A percentile compares a stretch with the other conserved stretches of the same genome.
These are phyloP conservation scores for Pelargonium cotyledonis DNA, from an alignment of 441 rosid genomes.

Conservation along the genomic window DNA sequence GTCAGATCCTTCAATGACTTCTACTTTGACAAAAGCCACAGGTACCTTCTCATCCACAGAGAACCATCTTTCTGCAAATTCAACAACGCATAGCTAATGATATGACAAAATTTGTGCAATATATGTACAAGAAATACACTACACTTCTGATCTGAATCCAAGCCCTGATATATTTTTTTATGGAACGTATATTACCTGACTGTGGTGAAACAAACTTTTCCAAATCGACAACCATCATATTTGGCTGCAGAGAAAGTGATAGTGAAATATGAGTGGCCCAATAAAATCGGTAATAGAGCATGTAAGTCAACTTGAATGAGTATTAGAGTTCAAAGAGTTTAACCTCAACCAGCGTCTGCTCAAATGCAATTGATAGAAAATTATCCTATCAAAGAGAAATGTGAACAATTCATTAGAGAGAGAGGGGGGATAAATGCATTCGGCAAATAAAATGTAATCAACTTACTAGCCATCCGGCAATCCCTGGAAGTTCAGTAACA, in stretches of 20 bases:
- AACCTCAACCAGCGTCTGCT: slow-evolving; percentile 92
- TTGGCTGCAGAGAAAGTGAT: slow-evolving; percentile 54
- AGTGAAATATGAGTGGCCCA: background rate
- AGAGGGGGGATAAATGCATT: slow-evolving; percentile 11
- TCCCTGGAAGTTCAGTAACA: slow-evolving; percentile 85
- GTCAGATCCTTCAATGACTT: slow-evolving; percentile 75
- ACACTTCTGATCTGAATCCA: background rate
- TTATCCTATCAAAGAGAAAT: slow-evolving; percentile 52
- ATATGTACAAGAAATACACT: too few species aligned
- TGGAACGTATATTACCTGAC: slow-evolving; percentile 36
- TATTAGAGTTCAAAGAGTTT: slow-evolving; percentile 14
- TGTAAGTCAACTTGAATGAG: too few species aligned
- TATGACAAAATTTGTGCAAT: too few species aligned
- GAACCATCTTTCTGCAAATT: slow-evolving; percentile 58
- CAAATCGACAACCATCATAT: slow-evolving; percentile 88
- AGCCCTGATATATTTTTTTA: too few species aligned
- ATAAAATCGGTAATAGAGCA: background rate
- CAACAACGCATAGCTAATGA: background rate
- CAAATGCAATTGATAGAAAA: slow-evolving; percentile 76
- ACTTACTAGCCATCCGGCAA: slow-evolving; percentile 98
- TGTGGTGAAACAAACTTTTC: slow-evolving; percentile 66
- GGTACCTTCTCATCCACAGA: slow-evolving; percentile 74
- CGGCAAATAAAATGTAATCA: slow-evolving; percentile 1
- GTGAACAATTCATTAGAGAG: slow-evolving; percentile 13
- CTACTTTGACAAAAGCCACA: slow-evolving; percentile 61